Evolutionary conservation across 352 stramenopile genomes (phyloP).

Genomic region (Blastocystis sp.): DNA sequence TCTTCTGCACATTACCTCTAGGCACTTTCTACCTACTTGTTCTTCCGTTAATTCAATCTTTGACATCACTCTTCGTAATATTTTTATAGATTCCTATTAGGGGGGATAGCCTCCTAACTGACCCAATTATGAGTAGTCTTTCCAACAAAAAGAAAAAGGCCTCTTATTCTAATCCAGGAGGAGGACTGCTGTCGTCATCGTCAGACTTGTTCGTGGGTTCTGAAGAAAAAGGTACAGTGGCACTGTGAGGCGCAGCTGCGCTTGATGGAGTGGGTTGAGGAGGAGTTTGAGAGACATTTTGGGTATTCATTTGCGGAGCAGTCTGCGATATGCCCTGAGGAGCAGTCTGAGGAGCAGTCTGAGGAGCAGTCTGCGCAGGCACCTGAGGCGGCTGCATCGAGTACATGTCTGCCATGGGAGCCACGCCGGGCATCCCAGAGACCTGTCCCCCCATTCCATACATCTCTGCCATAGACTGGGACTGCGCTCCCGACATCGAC

Average conservation of each 20-base stretch:
- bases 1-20: slow-evolving; percentile 42
- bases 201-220: background rate
- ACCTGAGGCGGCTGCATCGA: background rate
- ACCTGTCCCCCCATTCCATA: background rate
- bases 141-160: background rate
- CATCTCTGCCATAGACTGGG: background rate
- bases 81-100: too few species aligned
- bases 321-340: background rate
- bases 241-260: background rate
- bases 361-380: background rate
- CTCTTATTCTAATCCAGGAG: slow-evolving; percentile 22
- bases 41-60: slow-evolving; percentile 49
- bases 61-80: background rate
- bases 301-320: too few species aligned
- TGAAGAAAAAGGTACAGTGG: background rate
- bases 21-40: background rate
- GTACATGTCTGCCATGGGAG: too few species aligned
- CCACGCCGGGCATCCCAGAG: background rate
- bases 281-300: background rate
- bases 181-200: slow-evolving; percentile 2
- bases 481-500: background rate
- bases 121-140: background rate
- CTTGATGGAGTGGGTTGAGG: background rate
- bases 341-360: background rate
- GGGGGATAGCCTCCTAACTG: too few species aligned